phyloP scores from a whole-genome alignment of 2,329 filamentous ascomycete species.

The Tolypocladium nubicola region DNA sequence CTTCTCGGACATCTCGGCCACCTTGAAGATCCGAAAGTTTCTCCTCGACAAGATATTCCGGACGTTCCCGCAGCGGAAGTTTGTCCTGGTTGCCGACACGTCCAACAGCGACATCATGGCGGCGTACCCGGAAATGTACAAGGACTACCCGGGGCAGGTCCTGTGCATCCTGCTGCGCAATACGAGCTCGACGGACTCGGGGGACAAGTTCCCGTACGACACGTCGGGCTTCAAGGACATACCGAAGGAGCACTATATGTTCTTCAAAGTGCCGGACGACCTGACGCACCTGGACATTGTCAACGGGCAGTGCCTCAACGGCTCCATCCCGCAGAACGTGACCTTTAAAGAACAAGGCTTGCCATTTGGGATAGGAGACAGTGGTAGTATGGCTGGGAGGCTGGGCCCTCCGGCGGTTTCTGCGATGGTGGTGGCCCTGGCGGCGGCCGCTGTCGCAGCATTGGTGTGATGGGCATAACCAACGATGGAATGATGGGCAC shows the following conservation, averaged over 20 bases:
- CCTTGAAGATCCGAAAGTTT: slow-evolving; percentile 58
- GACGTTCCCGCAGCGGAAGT: slow-evolving; percentile 65
- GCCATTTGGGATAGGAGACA: slow-evolving; percentile 31
- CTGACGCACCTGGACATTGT: slow-evolving; percentile 54
- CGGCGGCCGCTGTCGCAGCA: slow-evolving; percentile 9
- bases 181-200: slow-evolving; percentile 56
- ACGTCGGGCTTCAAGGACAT: slow-evolving; percentile 60
- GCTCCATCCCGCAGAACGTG: slow-evolving; percentile 55
- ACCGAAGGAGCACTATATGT: slow-evolving; percentile 63
- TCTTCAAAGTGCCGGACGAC: slow-evolving; percentile 65
- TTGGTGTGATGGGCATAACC: slow-evolving; percentile 8
- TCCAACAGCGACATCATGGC: slow-evolving; percentile 69
- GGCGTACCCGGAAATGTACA: slow-evolving; percentile 49
- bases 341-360: slow-evolving; percentile 58
- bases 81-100: slow-evolving; percentile 67
- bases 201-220: slow-evolving; percentile 64
- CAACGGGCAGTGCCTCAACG: slow-evolving; percentile 58
- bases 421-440: slow-evolving; percentile 9
- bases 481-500: not conserved
- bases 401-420: slow-evolving; percentile 10
- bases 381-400: slow-evolving; percentile 17
- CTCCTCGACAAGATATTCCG: slow-evolving; percentile 62
- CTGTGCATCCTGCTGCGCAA: slow-evolving; percentile 72
- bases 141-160: slow-evolving; percentile 58
- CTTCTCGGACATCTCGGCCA: slow-evolving; percentile 65